Percentiles rank a stretch among this genome's conserved stretches.
Evolutionary conservation across 202 grass and related monocot genomes (phyloP).

Genomic region (Sporobolus alterniflorus): DNA sequence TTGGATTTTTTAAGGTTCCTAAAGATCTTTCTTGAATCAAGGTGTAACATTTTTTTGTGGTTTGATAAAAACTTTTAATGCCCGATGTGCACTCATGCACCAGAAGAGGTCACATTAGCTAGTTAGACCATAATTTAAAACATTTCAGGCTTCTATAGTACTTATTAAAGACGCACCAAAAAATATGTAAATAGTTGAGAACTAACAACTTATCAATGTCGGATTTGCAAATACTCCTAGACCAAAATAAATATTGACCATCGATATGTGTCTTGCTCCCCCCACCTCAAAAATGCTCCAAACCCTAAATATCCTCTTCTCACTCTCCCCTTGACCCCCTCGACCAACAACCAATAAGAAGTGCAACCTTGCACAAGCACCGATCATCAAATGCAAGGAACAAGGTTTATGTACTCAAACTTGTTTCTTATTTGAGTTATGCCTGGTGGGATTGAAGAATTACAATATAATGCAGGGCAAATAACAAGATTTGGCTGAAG

Average conservation of each 20-base stretch:
- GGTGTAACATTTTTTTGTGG: neutral
- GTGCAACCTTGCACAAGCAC: neutral
- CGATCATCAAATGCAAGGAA: neutral
- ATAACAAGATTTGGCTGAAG: too few species aligned
- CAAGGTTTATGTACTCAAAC: neutral
- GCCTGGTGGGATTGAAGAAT: neutral
- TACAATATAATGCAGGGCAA: neutral
- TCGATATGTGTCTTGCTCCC: neutral
- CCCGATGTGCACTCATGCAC: neutral
- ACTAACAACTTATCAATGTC: neutral
- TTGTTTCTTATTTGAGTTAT: neutral
- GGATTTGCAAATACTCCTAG: neutral
- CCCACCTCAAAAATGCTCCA: neutral
- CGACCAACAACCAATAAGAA: neutral
- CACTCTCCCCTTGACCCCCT: neutral
- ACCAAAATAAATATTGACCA: neutral
- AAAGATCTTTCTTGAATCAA: too few species aligned
- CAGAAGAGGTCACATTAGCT: slow-evolving; percentile 6
- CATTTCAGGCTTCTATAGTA: neutral
- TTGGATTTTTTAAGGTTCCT: too few species aligned
- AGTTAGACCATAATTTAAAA: neutral
- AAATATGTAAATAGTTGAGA: neutral
- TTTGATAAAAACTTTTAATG: neutral
- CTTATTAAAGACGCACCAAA: neutral
- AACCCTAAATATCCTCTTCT: neutral